A percentile compares a stretch with the other conserved stretches of the same genome.
These are phyloP conservation scores for Xylariaceae sp. DNA, from an alignment of 2,329 filamentous ascomycete species.

Conservation along the genomic window DNA sequence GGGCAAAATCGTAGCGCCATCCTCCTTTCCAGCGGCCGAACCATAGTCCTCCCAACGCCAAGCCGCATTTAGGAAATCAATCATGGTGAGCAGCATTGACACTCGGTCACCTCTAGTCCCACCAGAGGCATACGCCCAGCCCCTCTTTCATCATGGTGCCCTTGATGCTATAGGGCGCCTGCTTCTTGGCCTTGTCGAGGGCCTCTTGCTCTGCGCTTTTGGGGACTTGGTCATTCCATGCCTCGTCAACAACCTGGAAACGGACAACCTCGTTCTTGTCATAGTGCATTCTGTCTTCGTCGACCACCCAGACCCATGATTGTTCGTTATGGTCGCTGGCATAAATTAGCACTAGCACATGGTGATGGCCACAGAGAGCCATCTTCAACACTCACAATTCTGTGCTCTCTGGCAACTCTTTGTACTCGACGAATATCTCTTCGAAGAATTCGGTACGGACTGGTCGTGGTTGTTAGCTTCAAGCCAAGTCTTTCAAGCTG, in stretches of 20 bases:
- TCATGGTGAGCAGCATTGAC: background rate
- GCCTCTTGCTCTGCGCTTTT: slow-evolving; percentile 55
- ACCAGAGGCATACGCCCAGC: slow-evolving; percentile 57
- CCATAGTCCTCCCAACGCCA: background rate
- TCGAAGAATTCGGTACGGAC: slow-evolving; percentile 89
- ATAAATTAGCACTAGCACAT: background rate
- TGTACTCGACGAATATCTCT: slow-evolving; percentile 74
- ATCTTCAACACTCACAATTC: slow-evolving; percentile 55
- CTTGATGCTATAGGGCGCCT: slow-evolving; percentile 62
- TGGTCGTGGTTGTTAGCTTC: slow-evolving; percentile 24
- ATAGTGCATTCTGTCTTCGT: slow-evolving; percentile 70
- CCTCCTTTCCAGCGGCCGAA: background rate
- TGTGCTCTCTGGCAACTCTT: slow-evolving; percentile 66
- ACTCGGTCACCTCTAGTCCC: slow-evolving; percentile 34
- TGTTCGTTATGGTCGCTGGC: slow-evolving; percentile 63
- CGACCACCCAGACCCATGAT: slow-evolving; percentile 77
- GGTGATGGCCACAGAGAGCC: background rate
- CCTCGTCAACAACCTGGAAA: slow-evolving; percentile 77
- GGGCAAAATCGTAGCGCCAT: slow-evolving; percentile 4
- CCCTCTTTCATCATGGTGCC: slow-evolving; percentile 58
- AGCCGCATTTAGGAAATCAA: no score
- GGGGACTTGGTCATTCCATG: slow-evolving; percentile 85
- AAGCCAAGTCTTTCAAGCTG: background rate
- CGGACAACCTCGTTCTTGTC: slow-evolving; percentile 85
- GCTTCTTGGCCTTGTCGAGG: slow-evolving; percentile 45